Base-by-base conservation (phyloP, 306 rosid genomes). In the Begonia masoniana region DNA sequence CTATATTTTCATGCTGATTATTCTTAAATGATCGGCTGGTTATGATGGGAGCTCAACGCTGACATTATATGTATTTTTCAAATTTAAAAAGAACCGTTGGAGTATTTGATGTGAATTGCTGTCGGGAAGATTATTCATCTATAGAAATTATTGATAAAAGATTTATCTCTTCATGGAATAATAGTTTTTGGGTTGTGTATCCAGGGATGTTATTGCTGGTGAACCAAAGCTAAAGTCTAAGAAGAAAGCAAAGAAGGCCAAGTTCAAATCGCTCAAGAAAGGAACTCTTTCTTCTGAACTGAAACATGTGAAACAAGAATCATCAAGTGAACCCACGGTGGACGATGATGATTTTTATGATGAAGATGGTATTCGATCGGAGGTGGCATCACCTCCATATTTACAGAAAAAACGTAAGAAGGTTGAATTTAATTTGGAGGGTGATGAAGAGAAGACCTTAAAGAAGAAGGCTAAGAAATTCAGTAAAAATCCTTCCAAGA, bases 241-340 rank as follows among this genome's bases (percentile, higher is more conserved):
- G 68, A 91, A 81, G 94, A 91, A 91, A 72, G 63, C 81, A 2
- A 91, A 91, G 86, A 91, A 86, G 61, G 68, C 88, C 31, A 91
- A 91, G 80, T 91, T 83, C 70, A 91, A 91, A 68, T 85, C 97
- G 55, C 66, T 91, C 66, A 91, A 91, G 81, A 86, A 83, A 66
- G 83, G 84, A 52, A 78, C 97, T 60, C 64, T 91, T 66, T 78
- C 76, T 14, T 78, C 96, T 71, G 92, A 84, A 58, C 54, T 66
- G 61, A 82, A 74, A 68, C 59, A 65, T 59, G 61, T 75, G 68
- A 83, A 79, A 71, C 79, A 81, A 50, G 94, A 83, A 58, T 47
- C 52, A 41, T 68, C 68, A 48, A 55, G 45, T 47, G 97, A 81
- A 58, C 71, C 73, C 48, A 72, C 85, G 41, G 58, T 76, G 43